Percentiles rank a stretch among this genome's conserved stretches.
phyloP scores from a whole-genome alignment of 2,329 filamentous ascomycete species.

The Tolypocladium pustulatum region DNA sequence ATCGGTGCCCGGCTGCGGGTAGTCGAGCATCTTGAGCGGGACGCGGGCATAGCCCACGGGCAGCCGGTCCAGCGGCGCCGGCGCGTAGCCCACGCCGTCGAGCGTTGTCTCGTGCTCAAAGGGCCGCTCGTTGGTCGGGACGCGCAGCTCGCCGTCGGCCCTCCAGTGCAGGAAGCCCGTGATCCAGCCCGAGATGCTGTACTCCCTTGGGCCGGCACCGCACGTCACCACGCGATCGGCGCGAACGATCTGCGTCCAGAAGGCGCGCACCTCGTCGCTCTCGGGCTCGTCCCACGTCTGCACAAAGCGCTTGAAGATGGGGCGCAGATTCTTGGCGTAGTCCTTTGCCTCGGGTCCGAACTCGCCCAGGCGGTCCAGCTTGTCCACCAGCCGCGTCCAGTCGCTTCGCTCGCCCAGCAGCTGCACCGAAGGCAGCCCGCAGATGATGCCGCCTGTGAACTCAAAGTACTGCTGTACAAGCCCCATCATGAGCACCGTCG shows the following conservation, averaged over 20 bases:
- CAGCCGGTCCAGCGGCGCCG: conserved; percentile 15
- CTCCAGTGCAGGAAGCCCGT: conserved; percentile 36
- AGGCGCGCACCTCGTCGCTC: conserved; percentile 19
- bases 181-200: conserved; percentile 35
- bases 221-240: conserved; percentile 19
- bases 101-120: conserved; percentile 9
- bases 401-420: conserved; percentile 26
- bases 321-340: conserved; percentile 28
- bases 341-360: conserved; percentile 31
- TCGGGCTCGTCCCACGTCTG: conserved; percentile 28
- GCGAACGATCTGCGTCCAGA: conserved; percentile 33
- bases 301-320: conserved; percentile 35
- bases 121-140: conserved; percentile 6
- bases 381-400: conserved; percentile 27
- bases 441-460: conserved; percentile 24
- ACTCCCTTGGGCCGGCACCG: conserved; percentile 20
- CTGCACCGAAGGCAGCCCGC: conserved; percentile 32
- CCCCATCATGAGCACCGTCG: conserved; percentile 34
- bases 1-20: conserved; percentile 4
- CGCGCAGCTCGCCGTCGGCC: conserved; percentile 17
- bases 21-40: conserved; percentile 26
- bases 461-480: conserved; percentile 28
- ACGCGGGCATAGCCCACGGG: conserved; percentile 28
- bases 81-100: conserved; percentile 19
- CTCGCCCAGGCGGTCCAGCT: conserved; percentile 29